Evolutionary conservation across 1,284 basidiomycete genomes (phyloP), one percentile per base, ranked within the genome.

Genomic region (Trichosporon faecale): DNA sequence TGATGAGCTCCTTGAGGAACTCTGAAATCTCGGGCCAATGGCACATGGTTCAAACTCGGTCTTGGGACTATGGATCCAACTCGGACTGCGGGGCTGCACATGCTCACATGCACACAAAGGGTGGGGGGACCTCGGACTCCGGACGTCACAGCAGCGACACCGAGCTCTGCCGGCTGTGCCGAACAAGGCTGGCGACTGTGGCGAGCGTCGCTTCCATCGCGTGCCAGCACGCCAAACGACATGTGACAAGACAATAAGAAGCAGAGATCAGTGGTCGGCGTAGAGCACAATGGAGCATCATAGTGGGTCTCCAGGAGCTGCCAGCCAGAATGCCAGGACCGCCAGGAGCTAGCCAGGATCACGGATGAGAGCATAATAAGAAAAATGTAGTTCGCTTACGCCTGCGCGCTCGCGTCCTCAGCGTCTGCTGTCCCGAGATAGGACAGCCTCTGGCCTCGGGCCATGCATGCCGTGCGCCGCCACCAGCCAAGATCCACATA

Each of bases 101-200:
- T 52, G 49, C 49, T 52, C 49, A 52, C 49, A 52, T 52, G 49
- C 49, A 52, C 44, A 46, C 49, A 52, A 52, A 52, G 49, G 44
- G 49, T 52, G 49, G 49, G 49, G 49, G 49, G 18, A n/a, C 46
- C 11, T 21, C 49, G 23, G 49, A n/a, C 23, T 23, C 49, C 49
- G 21, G 23, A 52, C 40, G 40, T n/a, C 16, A 52, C 23, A 25
- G 7, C 21, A 52, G 49, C 49, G 49, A 52, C 49, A 21, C 49
- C 49, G 49, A 52, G 21, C 49, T 52, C 49, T 52, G 49, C 49
- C 44, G 44, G 16, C 44, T 46, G 16, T 46, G 44, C 44, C 49
- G 49, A 52, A 23, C 49, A 12, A 21, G 3, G 21, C 44, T 5
- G 44, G 21, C 44, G 21, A 46, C 14, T 46, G 18, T 21, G 49